Evolutionary conservation across 2,329 filamentous ascomycete genomes (phyloP), one percentile per base, ranked within the genome.

Genomic region (Rutstroemia sp.): DNA sequence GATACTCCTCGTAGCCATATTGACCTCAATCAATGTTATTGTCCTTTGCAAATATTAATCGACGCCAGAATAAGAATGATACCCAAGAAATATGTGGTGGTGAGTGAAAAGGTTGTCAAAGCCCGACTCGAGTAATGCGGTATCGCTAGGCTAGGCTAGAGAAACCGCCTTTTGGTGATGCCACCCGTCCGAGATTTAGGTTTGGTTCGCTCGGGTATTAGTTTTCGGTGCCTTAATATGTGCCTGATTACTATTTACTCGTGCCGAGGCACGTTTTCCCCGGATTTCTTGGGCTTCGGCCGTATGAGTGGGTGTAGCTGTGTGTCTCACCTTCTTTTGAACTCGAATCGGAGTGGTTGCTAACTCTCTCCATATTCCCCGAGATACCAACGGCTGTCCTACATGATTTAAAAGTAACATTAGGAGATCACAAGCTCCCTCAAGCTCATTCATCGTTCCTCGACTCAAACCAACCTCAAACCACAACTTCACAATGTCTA

Each of bases 1-100:
- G 68, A 96, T 78, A 68, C 84, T 83, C 66, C 79, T 83, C 65
- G 80, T 82, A 65, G 82, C 78, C 82, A 90, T 88, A 37, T 46
- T 59, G 50, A 16, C 17, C 17, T 17, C 17, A 19, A 38, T 27
- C 5, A 37, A 44, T 27, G n/a, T 14, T 37, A 16, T 39, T 37
- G 21, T 38, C 25, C 17, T 44, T 23, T 16, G 0, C 7, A 38
- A 17, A 25, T 34, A 12, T 21, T 1, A 19, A 17, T 34, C 17
- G 23, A 41, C 16, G 21, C 16, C 23, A 42, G n/a, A 42, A n/a
- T 42, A 14, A 14, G 1, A n/a, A 14, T 54, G 25, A 45, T 38
- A 45, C 19, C 23, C 38, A 51, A 38, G 27, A 5, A 38, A n/a
- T 23, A 16, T 10, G 38, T 41, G 38, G 10, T 10, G 23, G 25